Percentiles rank a stretch among this genome's conserved stretches.
Conservation (phyloP, 805 yeast species). For the Nakazawaea wickerhamii region DNA sequence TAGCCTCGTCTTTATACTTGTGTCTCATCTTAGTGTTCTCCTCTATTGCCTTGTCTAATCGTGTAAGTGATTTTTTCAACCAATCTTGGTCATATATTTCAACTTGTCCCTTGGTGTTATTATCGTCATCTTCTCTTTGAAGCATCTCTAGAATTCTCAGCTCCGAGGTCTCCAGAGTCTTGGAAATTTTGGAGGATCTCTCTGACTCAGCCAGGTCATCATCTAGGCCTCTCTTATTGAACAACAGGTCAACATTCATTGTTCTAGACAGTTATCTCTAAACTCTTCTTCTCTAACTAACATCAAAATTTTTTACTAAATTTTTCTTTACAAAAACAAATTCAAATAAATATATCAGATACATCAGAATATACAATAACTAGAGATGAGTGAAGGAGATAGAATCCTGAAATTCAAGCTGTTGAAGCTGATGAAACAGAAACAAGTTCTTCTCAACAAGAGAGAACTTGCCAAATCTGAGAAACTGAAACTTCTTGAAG, state of each 20-base stretch:
- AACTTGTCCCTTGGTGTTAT: conserved; percentile 6
- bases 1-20: conserved; percentile 6
- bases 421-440: conserved; percentile 13
- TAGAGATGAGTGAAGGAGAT: conserved; percentile 14
- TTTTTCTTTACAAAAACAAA: not conserved
- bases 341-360: not conserved
- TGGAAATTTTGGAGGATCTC: not conserved
- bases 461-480: conserved; percentile 33
- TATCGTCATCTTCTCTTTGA: conserved; percentile 8
- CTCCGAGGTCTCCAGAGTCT: not conserved
- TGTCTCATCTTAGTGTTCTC: conserved; percentile 7
- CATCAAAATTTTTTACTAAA: not conserved
- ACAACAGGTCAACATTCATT: conserved; percentile 8
- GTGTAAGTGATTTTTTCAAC: not conserved
- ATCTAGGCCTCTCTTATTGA: conserved; percentile 2
- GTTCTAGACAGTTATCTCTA: not conserved
- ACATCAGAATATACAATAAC: too few relatives aligned
- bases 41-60: conserved; percentile 5
- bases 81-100: conserved; percentile 8
- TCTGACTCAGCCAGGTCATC: not conserved
- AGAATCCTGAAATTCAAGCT: conserved; percentile 13
- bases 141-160: conserved; percentile 3
- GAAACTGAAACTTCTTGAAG: conserved; percentile 21
- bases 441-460: conserved; percentile 19
- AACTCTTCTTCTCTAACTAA: not conserved